Evolutionary conservation across 257 asterid species (phyloP), one percentile per base, ranked within the genome.

Genomic region (Catharanthus roseus): DNA sequence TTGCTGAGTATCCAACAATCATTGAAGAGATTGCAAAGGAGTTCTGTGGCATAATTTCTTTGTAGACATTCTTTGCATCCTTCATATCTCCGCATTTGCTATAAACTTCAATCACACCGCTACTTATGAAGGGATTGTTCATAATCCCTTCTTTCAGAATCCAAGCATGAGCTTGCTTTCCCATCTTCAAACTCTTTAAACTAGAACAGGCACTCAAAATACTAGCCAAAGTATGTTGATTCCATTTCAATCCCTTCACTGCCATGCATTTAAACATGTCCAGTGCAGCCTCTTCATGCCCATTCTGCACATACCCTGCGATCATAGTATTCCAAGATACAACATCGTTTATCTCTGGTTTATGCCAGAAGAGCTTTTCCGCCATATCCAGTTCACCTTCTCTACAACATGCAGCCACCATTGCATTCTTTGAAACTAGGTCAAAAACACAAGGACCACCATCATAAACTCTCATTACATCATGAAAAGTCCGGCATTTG

Each of bases 271-370:
- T 82, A 78, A 91, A 89, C 76, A 88, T 44, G 77, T 75, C 81
- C 6, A 93, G 42, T 15, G 96, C 90, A 75, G 87, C 90, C 51
- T 75, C 78, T 56, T 82, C 88, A 4, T 63, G 74, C 72, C 95
- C 96, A 16, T 91, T 84, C 68, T 86, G 96, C 19, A 85, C 86
- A 69, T 66, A 84, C 23, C 96, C 96, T 0, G 91, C 79, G 63
- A 93, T 89, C 89, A 93, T 79, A 2, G 97, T 93, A 69, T 93
- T 91, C 96, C 96, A 91, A 24, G 99, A 85, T 24, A 89, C 90
- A 11, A 38, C 68, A 81, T 93, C 95, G n/a, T 81, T 91, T 71
- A 84, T 67, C 72, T 83, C 88, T 2, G 79, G 85, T 44, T 73
- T 76, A 62, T 68, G 78, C 75, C 42, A 78, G 63, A 91, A 86